Base-by-base conservation (phyloP, 2,329 filamentous ascomycete genomes). In the Calcarisporium arbuscula region DNA sequence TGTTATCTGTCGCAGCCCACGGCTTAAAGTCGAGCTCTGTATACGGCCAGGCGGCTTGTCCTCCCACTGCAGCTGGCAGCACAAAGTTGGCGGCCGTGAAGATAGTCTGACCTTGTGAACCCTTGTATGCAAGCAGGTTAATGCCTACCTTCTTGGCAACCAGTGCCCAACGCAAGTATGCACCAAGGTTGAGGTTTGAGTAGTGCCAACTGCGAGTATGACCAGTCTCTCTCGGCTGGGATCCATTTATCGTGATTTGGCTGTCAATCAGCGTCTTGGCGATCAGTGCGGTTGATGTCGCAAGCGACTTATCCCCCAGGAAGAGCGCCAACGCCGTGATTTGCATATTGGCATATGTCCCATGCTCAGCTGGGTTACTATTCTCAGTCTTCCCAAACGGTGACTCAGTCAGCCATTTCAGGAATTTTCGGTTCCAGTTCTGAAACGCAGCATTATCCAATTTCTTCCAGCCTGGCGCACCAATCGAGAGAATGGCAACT, bases 121-220 rank as follows among this genome's bases (percentile, higher is more conserved):
- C 46, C 21, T 38, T 36, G 36, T 47, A 39, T 4, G 25, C 25
- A 39, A 39, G 47, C 14, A 47, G 26, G 33, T 48, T 36, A 12
- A 45, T 22, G 14, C 39, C 44, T 18, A 47, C 25, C 30, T 46
- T 43, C 14, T 38, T 28, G 3, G 32, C 45, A n/a, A 48, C 38
- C 16, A 30, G 19, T 8, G 30, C 36, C 36, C 36, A 38, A 26
- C 35, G 19, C 38, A 45, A 30, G 41, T 38, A 17, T 40, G 39
- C n/a, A 33, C 38, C 40, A 14, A 51, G 42, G 29, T 44, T 45
- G 19, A 51, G 50, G 5, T 42, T 48, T 11, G 45, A 44, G 39
- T 50, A 51, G 38, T 50, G 48, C 41, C 43, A 50, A 32, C 45
- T 47, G 28, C 46, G 39, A 9, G 48, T 51, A 18, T 47, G 44